A percentile compares a stretch with the other conserved stretches of the same genome.
Evolutionary conservation across 192 early-diverging fungal genomes (phyloP).

Genomic region (Haplosporangium gracile): DNA sequence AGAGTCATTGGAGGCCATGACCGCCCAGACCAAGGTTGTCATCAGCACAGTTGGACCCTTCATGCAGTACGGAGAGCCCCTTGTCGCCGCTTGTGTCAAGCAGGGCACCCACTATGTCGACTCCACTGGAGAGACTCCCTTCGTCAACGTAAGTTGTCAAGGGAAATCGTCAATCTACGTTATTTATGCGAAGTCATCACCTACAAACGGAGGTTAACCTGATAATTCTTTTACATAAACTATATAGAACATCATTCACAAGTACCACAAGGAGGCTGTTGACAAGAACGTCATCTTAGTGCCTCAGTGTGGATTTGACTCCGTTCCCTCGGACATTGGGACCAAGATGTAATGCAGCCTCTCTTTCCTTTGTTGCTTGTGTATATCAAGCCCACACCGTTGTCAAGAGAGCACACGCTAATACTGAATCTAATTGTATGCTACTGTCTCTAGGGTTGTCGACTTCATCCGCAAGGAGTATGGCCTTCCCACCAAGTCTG

Average conservation of each 20-base stretch:
- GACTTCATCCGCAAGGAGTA: conserved; percentile 65
- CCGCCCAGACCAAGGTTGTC: conserved; percentile 76
- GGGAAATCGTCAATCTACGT: not conserved
- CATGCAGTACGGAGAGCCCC: conserved; percentile 73
- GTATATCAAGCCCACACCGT: not conserved
- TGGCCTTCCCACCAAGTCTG: conserved; percentile 64
- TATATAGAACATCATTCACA: conserved; percentile 73
- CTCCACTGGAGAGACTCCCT: conserved; percentile 83
- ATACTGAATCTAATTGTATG: not conserved
- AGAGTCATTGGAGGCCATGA: conserved; percentile 72
- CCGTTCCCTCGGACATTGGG: conserved; percentile 90
- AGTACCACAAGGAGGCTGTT: conserved; percentile 76
- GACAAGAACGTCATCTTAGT: conserved; percentile 79
- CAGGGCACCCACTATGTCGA: conserved; percentile 89
- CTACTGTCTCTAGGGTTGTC: conserved; percentile 53
- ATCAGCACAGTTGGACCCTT: conserved; percentile 89
- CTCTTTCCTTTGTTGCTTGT: not conserved
- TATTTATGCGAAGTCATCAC: not conserved
- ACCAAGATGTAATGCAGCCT: conserved; percentile 69
- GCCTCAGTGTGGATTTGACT: conserved; percentile 91
- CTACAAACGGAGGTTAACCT: not conserved
- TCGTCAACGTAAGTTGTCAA: conserved; percentile 31
- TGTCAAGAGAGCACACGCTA: too few relatives aligned
- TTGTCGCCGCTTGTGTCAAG: conserved; percentile 79
- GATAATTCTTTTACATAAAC: conserved; percentile 40